These are phyloP conservation scores for Elongisporangium anandrum DNA, from an alignment of 352 stramenopile genomes.

Conservation along the genomic window DNA sequence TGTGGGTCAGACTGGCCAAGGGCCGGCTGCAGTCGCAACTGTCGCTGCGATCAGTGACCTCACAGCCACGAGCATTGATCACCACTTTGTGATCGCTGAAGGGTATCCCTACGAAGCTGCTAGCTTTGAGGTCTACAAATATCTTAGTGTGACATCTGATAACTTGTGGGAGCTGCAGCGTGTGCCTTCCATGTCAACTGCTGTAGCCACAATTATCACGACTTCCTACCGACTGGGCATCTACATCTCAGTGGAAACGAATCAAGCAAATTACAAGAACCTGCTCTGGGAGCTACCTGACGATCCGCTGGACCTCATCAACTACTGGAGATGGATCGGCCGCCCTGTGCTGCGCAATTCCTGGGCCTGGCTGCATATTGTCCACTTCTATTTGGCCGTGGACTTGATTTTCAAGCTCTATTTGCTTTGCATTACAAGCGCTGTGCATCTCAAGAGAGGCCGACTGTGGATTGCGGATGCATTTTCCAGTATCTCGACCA, in stretches of 20 bases:
- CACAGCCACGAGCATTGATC: conserved; percentile 5
- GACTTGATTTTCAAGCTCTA: conserved; percentile 30
- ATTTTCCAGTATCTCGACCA: conserved; percentile 36
- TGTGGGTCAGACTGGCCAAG: conserved; percentile 2
- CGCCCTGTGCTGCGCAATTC: conserved; percentile 17
- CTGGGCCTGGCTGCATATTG: conserved; percentile 46
- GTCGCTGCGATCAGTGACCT: conserved; percentile 20
- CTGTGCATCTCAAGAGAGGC: conserved; percentile 20
- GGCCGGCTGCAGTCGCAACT: conserved; percentile 1
- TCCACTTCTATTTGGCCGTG: conserved; percentile 37
- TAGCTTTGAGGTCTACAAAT: conserved; percentile 17
- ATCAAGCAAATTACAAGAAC: conserved; percentile 36
- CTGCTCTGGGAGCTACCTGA: conserved; percentile 13
- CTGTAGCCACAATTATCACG: conserved; percentile 10
- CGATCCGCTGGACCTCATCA: conserved; percentile 13
- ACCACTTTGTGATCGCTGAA: conserved; percentile 19
- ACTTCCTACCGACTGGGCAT: conserved; percentile 26
- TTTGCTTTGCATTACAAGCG: conserved; percentile 32
- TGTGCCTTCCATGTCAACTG: not conserved
- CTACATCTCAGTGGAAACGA: conserved; percentile 17
- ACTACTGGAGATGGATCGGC: conserved; percentile 10
- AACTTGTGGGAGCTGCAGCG: conserved; percentile 19
- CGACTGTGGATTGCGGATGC: conserved; percentile 44
- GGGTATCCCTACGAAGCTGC: conserved; percentile 23
- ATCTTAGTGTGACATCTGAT: conserved; percentile 10